Evolutionary conservation across 2,329 filamentous ascomycete species (phyloP).

Genomic region (Phyllosticta citriasiana): DNA sequence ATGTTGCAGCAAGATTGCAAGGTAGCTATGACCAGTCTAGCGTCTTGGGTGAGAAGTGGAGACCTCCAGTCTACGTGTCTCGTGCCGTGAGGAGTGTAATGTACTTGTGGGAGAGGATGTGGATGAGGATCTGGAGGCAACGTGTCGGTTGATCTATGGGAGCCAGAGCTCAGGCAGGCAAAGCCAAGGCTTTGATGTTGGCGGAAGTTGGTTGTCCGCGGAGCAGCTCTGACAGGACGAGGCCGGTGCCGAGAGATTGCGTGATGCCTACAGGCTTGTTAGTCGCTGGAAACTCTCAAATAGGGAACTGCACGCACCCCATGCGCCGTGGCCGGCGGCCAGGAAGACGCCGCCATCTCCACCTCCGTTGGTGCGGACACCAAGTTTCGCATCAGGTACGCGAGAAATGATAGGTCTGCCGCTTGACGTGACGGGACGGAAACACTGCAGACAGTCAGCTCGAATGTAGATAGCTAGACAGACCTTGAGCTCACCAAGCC

Average conservation of each 20-base stretch:
- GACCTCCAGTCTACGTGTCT: too few species aligned
- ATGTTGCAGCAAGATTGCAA: too few species aligned
- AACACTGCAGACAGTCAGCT: constrained; percentile 40
- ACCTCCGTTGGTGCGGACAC: constrained; percentile 34
- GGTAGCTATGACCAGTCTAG: too few species aligned
- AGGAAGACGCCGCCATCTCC: constrained; percentile 57
- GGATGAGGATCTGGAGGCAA: background rate
- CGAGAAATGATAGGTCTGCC: constrained; percentile 55
- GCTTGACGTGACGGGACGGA: constrained; percentile 56
- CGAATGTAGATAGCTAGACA: background rate
- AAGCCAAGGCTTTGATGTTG: constrained; percentile 45
- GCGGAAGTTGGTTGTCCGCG: constrained; percentile 48
- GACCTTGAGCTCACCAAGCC: constrained; percentile 37
- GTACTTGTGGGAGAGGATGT: background rate
- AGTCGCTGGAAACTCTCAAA: background rate
- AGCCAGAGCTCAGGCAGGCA: constrained; percentile 14
- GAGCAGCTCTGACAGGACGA: constrained; percentile 61
- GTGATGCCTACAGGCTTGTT: constrained; percentile 20
- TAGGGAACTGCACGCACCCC: constrained; percentile 41
- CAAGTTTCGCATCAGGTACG: constrained; percentile 48
- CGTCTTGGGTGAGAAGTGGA: too few species aligned
- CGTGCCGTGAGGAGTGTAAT: background rate
- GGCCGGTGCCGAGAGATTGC: constrained; percentile 54
- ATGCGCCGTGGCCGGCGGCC: constrained; percentile 64
- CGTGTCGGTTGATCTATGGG: background rate